A percentile compares a stretch with the other conserved stretches of the same genome.
Conservation (phyloP, 1,284 basidiomycete genomes). For the Leccinum subrobustum region DNA sequence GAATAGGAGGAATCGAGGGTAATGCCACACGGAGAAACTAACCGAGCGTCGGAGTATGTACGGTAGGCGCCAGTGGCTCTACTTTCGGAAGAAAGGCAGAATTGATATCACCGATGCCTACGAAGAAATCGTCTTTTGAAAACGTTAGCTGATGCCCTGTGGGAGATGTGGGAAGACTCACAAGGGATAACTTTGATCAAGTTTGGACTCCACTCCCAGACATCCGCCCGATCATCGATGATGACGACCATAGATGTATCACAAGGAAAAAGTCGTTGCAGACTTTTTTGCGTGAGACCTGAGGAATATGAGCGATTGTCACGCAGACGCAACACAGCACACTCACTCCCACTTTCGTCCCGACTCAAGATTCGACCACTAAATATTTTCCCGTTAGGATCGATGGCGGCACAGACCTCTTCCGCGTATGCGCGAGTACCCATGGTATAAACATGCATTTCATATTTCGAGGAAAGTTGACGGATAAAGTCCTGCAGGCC, state of each 20-base stretch:
- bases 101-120: conserved; percentile 99
- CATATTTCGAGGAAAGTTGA: conserved; percentile 77
- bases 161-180: conserved; percentile 42
- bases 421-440: conserved; percentile 96
- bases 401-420: conserved; percentile 91
- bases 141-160: conserved; percentile 3
- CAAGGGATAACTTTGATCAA: conserved; percentile 96
- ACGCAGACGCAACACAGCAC: conserved; percentile 1
- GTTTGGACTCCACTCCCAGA: conserved; percentile 97
- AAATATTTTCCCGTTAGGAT: conserved; percentile 86
- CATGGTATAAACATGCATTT: conserved; percentile 99
- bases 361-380: conserved; percentile 87
- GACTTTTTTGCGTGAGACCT: conserved; percentile 88
- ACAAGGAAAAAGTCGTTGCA: conserved; percentile 90
- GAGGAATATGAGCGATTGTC: conserved; percentile 10
- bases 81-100: conserved; percentile 86
- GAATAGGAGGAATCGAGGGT: not conserved
- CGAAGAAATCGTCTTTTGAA: conserved; percentile 89
- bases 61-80: conserved; percentile 46
- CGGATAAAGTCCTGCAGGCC: conserved; percentile 82
- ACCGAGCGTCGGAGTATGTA: conserved; percentile 29
- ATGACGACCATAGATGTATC: conserved; percentile 99
- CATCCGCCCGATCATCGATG: conserved; percentile 97
- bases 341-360: conserved; percentile 93
- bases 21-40: conserved; percentile 13